A percentile compares a stretch with the other conserved stretches of the same genome.
phyloP scores from a whole-genome alignment of 768 basidiomycete genomes.

The Gymnopilus dilepis region DNA sequence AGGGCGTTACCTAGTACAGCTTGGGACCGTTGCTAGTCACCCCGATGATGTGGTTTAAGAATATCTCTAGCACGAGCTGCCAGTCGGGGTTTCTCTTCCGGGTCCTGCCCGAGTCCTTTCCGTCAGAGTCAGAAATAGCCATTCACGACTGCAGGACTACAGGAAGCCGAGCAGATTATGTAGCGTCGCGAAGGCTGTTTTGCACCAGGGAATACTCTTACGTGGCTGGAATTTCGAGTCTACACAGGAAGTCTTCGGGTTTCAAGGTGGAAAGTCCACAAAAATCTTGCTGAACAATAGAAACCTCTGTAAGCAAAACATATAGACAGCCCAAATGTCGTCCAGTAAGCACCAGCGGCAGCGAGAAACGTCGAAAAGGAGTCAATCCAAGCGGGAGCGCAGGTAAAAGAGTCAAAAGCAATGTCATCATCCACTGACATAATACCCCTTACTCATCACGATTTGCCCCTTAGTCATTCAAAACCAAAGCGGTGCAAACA shows the following conservation, averaged over 20 bases:
- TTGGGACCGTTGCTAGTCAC: too few relatives aligned
- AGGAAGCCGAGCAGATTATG: too few relatives aligned
- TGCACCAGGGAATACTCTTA: too few relatives aligned
- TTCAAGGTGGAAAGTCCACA: too few relatives aligned
- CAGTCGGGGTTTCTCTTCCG: too few relatives aligned
- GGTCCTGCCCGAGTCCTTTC: not conserved
- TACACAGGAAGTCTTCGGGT: too few relatives aligned
- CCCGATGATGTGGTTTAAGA: too few relatives aligned
- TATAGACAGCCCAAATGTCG: not conserved
- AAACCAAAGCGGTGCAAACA: conserved; percentile 10
- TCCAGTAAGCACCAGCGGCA: not conserved
- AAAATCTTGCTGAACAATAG: not conserved
- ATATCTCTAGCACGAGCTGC: too few relatives aligned
- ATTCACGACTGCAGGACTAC: too few relatives aligned
- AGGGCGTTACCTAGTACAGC: too few relatives aligned
- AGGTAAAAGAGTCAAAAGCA: not conserved
- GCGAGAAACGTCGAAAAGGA: not conserved
- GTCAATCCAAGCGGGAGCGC: not conserved
- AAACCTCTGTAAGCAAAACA: not conserved
- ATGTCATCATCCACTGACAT: conserved; percentile 3
- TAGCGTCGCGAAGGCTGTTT: too few relatives aligned
- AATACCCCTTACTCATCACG: conserved; percentile 2
- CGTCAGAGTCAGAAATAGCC: not conserved
- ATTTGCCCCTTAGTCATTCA: conserved; percentile 1
- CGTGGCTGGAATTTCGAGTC: too few relatives aligned